phyloP scores from a whole-genome alignment of 2,329 filamentous ascomycete genomes.

The Dothideomycetes sp. region DNA sequence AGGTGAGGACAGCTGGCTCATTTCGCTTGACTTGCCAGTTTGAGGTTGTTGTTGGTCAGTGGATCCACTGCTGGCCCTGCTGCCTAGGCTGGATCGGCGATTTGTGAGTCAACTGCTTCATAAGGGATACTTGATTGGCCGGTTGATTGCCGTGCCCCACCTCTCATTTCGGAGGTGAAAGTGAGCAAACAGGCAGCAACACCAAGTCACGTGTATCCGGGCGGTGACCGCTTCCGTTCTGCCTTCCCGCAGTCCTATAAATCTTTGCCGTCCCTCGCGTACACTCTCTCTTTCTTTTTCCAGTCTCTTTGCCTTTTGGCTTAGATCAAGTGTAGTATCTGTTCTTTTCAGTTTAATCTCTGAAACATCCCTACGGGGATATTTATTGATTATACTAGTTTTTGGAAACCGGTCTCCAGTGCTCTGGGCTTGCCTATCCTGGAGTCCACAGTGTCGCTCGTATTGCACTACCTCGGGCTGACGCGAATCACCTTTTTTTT shows the following conservation, averaged over 20 bases:
- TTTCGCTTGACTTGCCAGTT: too few species aligned
- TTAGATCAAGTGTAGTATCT: not conserved
- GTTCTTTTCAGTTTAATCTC: not conserved
- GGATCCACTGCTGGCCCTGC: too few species aligned
- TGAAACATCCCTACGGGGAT: not conserved
- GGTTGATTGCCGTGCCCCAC: too few species aligned
- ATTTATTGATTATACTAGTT: not conserved
- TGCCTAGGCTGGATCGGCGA: too few species aligned
- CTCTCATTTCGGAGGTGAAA: too few species aligned
- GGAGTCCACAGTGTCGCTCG: slow-evolving; percentile 56
- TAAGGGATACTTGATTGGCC: too few species aligned
- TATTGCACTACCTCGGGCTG: slow-evolving; percentile 65
- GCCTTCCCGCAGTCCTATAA: not conserved
- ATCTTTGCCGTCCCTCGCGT: not conserved
- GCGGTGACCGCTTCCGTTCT: not conserved
- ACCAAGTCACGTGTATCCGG: too few species aligned
- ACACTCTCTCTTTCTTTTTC: not conserved
- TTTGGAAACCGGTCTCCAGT: not conserved
- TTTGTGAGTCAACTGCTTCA: too few species aligned
- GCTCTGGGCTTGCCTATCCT: not conserved
- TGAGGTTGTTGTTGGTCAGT: too few species aligned
- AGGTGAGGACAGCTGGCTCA: too few species aligned
- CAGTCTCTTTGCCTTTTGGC: not conserved
- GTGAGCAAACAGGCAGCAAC: too few species aligned
- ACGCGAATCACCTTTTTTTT: slow-evolving; percentile 44